Base-by-base conservation (phyloP, 2,329 filamentous ascomycete genomes). In the Aspergillus thermomutatus region DNA sequence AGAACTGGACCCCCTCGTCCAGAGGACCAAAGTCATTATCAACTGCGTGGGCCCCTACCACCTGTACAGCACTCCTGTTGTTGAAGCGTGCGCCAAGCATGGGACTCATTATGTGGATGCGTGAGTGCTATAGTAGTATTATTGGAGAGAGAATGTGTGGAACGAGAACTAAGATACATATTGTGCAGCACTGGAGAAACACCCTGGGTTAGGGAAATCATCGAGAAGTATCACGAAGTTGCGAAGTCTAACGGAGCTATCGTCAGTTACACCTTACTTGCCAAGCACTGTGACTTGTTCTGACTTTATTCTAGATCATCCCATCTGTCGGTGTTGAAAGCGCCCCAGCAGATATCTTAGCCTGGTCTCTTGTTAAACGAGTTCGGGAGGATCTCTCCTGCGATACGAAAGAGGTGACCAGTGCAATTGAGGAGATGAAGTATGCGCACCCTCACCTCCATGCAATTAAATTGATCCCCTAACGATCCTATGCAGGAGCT, bases 101-200 rank as follows among this genome's bases (percentile, higher is more conserved):
- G 86, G 87, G 5, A 89, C 87, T 3, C 86, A 89, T 69, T 89
- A 89, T 65, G 72, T 89, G 54, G 87, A 89, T 68, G 82, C 81
- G 76, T 80, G 65, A 65, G 75, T 65, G 19, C 17, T 7, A 14
- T 2, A 11, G 23, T 21, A 45, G 23, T 23, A 4, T 46, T 23
- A 14, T 8, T 23, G 1, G 41, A 26, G 4, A 11, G 47, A 49
- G n/a, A 34, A 31, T 50, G 2, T 3, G 21, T 46, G 40, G 47
- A 28, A 50, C 49, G 55, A 60, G 28, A 60, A 52, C 23, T 28
- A 48, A 46, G 21, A 26, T 7, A 14, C 43, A 4, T 11, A 14
- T 26, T 21, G 21, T 57, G 37, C 54, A 79, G 79, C 49, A 87
- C 86, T 4, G 86, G 86, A 49, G 86, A 88, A 68, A 79, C 82